Evolutionary conservation across 2,329 filamentous ascomycete genomes (phyloP), one percentile per base, ranked within the genome.

Genomic region (Cytospora piceae): DNA sequence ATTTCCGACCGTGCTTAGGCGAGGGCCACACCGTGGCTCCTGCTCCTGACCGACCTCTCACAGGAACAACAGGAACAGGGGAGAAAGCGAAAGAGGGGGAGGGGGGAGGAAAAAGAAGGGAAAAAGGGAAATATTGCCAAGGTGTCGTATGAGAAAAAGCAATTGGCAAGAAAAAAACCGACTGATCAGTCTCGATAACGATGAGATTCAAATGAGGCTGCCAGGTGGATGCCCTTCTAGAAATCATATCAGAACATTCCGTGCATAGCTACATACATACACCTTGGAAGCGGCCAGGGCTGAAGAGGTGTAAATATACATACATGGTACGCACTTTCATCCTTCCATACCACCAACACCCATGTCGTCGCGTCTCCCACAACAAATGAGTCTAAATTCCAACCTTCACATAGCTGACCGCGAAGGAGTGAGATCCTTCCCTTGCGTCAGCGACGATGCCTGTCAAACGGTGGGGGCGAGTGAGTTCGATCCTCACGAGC

Each of bases 1-100:
- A 49, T 49, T 49, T 49, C 46, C 46, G 46, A 20, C 46, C 46
- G 46, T 49, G 46, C 46, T 49, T 49, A 49, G 8, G 46, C 46
- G 46, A 49, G 12, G 37, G n/a, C 46, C 46, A 49, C 46, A 32
- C 53, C 27, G 17, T 11, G 53, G 12, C 24, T 55, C 27, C 3
- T 55, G 32, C 46, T n/a, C 39, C 3, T 22, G 46, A n/a, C n/a
- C 20, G 20, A 6, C 17, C 20, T 34, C 8, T 6, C 32, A 34
- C 27, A 29, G 27, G 27, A 29, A 12, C 3, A 34, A 34, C 32
- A 34, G 4, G 32, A 34, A 34, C 11, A 34, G 32, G 32, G 8
- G 11, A 8, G 11, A 12, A 34, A 34, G 11, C 9, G 9, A 4
- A 32, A 5, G 31, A 9, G 9, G 31, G 9, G 9, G 31, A 32